Conservation (phyloP, 2,329 filamentous ascomycete species). For the Alternaria viburni region DNA sequence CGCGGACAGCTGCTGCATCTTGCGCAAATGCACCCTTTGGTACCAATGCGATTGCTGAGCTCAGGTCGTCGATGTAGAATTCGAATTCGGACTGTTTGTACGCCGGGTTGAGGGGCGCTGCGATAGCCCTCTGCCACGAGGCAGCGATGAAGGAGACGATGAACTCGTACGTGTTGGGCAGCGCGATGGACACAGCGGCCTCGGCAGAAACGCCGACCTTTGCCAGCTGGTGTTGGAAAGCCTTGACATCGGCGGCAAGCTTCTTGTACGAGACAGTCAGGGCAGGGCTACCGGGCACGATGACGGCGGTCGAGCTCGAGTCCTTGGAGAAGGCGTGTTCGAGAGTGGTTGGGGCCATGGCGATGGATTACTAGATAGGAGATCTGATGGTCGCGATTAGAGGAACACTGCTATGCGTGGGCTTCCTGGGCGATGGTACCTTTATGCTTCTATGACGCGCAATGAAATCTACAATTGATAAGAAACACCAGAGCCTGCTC, state of each 20-base stretch:
- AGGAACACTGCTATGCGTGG: not conserved
- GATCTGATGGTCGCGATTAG: slow-evolving; percentile 16
- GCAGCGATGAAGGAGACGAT: slow-evolving; percentile 86
- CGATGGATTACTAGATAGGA: slow-evolving; percentile 17
- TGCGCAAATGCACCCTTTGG: slow-evolving; percentile 72
- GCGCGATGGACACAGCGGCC: slow-evolving; percentile 80
- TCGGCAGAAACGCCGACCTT: slow-evolving; percentile 71
- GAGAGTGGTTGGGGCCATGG: slow-evolving; percentile 64
- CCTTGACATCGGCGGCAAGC: slow-evolving; percentile 68
- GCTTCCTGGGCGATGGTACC: not conserved
- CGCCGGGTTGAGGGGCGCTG: slow-evolving; percentile 83
- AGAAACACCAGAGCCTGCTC: slow-evolving; percentile 27
- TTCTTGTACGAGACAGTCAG: slow-evolving; percentile 73
- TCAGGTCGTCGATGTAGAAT: slow-evolving; percentile 89
- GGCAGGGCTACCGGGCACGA: slow-evolving; percentile 71
- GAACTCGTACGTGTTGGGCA: slow-evolving; percentile 86
- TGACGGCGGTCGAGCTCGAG: slow-evolving; percentile 67
- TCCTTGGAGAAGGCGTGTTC: slow-evolving; percentile 62
- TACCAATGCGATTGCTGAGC: slow-evolving; percentile 78
- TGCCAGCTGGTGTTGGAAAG: slow-evolving; percentile 80
- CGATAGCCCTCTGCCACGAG: slow-evolving; percentile 82
- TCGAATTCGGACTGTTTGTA: slow-evolving; percentile 92
- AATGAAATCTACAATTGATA: slow-evolving; percentile 12
- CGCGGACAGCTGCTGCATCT: slow-evolving; percentile 74
- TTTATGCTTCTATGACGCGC: slow-evolving; percentile 10